Base-by-base conservation (phyloP, 2,329 filamentous ascomycete species). In the Exophiala alcalophila region DNA sequence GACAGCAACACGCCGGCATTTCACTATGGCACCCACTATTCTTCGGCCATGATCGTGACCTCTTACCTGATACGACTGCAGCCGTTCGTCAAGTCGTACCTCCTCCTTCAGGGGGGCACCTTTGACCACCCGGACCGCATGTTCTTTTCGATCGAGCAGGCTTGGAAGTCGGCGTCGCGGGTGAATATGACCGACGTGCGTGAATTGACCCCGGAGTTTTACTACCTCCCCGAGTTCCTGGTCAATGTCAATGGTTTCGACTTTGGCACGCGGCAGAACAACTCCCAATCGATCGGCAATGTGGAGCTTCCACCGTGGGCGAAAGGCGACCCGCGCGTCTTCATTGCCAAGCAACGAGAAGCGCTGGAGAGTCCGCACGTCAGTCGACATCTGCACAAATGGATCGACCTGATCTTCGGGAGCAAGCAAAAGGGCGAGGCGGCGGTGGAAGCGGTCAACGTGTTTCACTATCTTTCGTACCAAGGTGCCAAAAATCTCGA, bases 21-120 rank as follows among this genome's bases (percentile, higher is more conserved):
- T 62, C 92, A 98, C 61, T 98, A 97, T 56, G 92, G 92, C 12
- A 98, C 94, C 0, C 94, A 98, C 62, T 98, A 98, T 64, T 97
- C 92, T 1, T 97, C 92, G 2, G 92, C 92, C 5, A 98, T 97
- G 92, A 96, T 95, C 46, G 92, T 98, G 5, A 89, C 89, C 9
- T 96, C 90, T 0, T 98, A 96, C 59, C 76, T 98, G 27, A 96
- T 98, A 57, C 84, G 92, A 12, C 74, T 98, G 11, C 91, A 95
- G 36, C 92, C 92, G 0, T 98, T 97, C 61, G 91, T 96, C 16
- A 88, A 97, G 56, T 95, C 92, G 0, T 97, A 94, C 60, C 79
- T 97, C 14, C 72, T 97, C 6, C 77, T 98, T 2, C 92, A 98
- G 64, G 92, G 92, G n/a, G 91, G 91, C 4, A 87, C 79, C 26